A percentile compares a stretch with the other conserved stretches of the same genome.
phyloP scores from a whole-genome alignment of 768 basidiomycete genomes.

The Rhodotorula graminis region DNA sequence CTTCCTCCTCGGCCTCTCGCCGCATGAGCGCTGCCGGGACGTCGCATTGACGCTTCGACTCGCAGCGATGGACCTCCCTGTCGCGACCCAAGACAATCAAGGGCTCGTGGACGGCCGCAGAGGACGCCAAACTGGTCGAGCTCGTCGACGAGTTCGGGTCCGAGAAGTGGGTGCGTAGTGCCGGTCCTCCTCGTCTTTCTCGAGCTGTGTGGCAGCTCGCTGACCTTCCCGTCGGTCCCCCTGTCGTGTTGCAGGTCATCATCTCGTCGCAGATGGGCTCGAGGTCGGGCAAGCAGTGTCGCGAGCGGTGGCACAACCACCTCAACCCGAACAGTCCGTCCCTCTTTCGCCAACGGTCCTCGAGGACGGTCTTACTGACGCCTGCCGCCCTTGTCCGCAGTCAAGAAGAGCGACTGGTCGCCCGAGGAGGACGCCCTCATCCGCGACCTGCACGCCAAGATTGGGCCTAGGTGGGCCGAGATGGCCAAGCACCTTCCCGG shows the following conservation, averaged over 20 bases:
- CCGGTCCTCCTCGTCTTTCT: too few species aligned
- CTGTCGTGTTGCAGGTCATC: conserved; percentile 12
- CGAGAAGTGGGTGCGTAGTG: conserved; percentile 41
- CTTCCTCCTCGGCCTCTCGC: neutral
- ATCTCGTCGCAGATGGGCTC: conserved; percentile 38
- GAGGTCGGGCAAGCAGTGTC: conserved; percentile 42
- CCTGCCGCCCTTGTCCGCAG: conserved; percentile 5
- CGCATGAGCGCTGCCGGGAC: neutral
- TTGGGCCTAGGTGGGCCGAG: conserved; percentile 42
- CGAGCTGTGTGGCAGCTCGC: neutral
- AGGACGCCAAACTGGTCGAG: conserved; percentile 28
- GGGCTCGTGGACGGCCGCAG: conserved; percentile 39
- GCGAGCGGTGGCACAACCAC: conserved; percentile 44
- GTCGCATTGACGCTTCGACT: neutral
- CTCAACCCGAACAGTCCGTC: conserved; percentile 40
- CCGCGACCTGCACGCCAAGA: conserved; percentile 25
- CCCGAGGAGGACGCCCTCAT: conserved; percentile 39
- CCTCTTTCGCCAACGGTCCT: neutral
- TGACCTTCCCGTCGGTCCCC: neutral
- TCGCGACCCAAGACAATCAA: conserved; percentile 31
- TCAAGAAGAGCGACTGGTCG: conserved; percentile 42
- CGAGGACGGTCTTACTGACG: neutral
- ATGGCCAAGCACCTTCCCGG: conserved; percentile 42
- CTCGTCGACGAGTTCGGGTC: conserved; percentile 35
- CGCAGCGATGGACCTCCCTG: conserved; percentile 33